Evolutionary conservation across 2,329 filamentous ascomycete species (phyloP).

Genomic region (Aspergillus melleus): DNA sequence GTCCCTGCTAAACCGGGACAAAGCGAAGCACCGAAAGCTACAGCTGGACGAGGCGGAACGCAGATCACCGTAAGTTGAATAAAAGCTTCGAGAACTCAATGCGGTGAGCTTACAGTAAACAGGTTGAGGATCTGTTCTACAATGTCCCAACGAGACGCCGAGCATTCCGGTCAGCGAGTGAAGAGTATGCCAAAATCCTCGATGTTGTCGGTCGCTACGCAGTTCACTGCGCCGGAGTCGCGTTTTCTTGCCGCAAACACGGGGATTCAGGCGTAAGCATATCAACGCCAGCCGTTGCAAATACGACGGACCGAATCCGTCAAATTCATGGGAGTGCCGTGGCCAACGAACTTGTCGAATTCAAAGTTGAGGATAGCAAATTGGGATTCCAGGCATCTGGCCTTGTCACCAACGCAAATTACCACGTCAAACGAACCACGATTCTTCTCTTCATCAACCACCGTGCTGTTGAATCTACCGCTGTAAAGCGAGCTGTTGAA

Average conservation of each 20-base stretch:
- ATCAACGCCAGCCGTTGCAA: constrained; percentile 72
- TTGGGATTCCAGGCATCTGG: constrained; percentile 84
- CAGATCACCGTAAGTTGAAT: constrained; percentile 71
- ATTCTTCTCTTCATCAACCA: constrained; percentile 96
- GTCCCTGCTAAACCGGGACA: constrained; percentile 85
- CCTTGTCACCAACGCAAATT: constrained; percentile 89
- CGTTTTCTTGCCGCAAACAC: constrained; percentile 95
- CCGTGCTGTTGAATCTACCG: constrained; percentile 83
- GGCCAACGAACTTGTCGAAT: constrained; percentile 82
- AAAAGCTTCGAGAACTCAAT: neutral
- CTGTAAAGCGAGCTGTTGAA: constrained; percentile 86
- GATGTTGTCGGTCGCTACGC: constrained; percentile 93
- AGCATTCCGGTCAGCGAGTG: constrained; percentile 86
- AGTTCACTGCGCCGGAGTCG: constrained; percentile 85
- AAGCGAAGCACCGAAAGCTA: constrained; percentile 78
- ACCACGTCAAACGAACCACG: constrained; percentile 84
- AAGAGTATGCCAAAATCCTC: constrained; percentile 97
- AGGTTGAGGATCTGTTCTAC: constrained; percentile 94
- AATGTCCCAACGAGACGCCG: constrained; percentile 85
- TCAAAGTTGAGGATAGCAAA: constrained; percentile 68
- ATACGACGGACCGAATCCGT: constrained; percentile 77
- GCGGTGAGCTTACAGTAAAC: constrained; percentile 2
- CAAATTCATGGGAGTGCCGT: constrained; percentile 83
- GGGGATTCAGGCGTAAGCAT: constrained; percentile 83
- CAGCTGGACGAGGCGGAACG: constrained; percentile 83